A percentile compares a stretch with the other conserved stretches of the same genome.
phyloP scores from a whole-genome alignment of 768 basidiomycete species.

The Tylopilus subfusipes region DNA sequence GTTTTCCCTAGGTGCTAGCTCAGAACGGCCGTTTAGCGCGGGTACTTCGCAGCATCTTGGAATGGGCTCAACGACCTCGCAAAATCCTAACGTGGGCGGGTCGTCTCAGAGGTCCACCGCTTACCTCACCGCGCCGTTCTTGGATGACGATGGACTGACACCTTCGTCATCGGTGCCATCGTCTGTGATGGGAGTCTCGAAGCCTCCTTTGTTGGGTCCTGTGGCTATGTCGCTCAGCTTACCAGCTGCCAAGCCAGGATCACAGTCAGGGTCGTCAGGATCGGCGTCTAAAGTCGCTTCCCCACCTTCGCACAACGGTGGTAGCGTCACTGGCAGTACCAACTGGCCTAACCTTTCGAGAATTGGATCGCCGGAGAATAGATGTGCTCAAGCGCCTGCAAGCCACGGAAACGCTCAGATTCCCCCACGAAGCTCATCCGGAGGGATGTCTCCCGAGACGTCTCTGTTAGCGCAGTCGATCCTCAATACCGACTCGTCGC shows the following conservation, averaged over 20 bases:
- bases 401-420: not conserved
- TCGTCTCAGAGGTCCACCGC: constrained; percentile 12
- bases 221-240: constrained; percentile 15
- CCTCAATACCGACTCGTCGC: constrained; percentile 6
- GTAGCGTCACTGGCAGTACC: not conserved
- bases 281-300: constrained; percentile 9
- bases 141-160: constrained; percentile 17
- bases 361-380: constrained; percentile 18
- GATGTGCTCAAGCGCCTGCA: constrained; percentile 5
- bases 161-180: constrained; percentile 6
- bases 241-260: constrained; percentile 11
- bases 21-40: constrained; percentile 16
- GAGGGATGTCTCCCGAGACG: constrained; percentile 3
- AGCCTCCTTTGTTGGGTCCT: constrained; percentile 10
- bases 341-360: constrained; percentile 14
- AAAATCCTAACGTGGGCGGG: constrained; percentile 1
- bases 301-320: constrained; percentile 6
- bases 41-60: constrained; percentile 13
- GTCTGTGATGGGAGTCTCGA: not conserved
- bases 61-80: constrained; percentile 1
- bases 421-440: constrained; percentile 5
- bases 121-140: constrained; percentile 5
- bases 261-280: constrained; percentile 3
- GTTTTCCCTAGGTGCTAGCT: constrained; percentile 11
- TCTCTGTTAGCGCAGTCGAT: constrained; percentile 16